Conservation (phyloP, 2,329 filamentous ascomycete genomes). For the Ceratocystis alfenasii region DNA sequence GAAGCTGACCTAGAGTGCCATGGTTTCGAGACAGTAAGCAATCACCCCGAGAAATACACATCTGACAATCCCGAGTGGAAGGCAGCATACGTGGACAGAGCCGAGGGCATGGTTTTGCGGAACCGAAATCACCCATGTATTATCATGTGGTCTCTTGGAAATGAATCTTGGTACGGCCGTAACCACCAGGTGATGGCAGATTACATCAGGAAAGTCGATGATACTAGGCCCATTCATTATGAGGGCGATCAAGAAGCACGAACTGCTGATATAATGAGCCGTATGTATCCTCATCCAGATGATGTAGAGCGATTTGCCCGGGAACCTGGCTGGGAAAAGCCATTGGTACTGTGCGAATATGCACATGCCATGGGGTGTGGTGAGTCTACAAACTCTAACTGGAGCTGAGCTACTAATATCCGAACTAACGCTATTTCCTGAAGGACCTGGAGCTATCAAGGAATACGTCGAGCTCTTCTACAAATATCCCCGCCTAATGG, state of each 20-base stretch:
- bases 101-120: conserved; percentile 50
- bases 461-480: conserved; percentile 58
- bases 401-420: neutral
- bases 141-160: conserved; percentile 61
- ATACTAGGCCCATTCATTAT: conserved; percentile 51
- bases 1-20: conserved; percentile 46
- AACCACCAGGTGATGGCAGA: conserved; percentile 59
- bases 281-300: conserved; percentile 51
- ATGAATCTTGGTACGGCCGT: conserved; percentile 57
- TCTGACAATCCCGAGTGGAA: conserved; percentile 51
- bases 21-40: conserved; percentile 37
- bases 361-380: conserved; percentile 50
- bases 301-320: conserved; percentile 33
- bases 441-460: conserved; percentile 45
- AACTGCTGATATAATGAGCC: conserved; percentile 50
- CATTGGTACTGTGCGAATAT: conserved; percentile 46
- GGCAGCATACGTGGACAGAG: conserved; percentile 55
- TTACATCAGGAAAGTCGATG: conserved; percentile 46
- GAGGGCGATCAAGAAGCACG: conserved; percentile 48
- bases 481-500: conserved; percentile 39
- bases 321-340: conserved; percentile 37
- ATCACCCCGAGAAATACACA: conserved; percentile 36
- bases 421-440: neutral
- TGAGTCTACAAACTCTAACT: neutral
- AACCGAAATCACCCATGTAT: conserved; percentile 50